Conservation (phyloP, 345 rosid genomes). For the Mercurialis annua region DNA sequence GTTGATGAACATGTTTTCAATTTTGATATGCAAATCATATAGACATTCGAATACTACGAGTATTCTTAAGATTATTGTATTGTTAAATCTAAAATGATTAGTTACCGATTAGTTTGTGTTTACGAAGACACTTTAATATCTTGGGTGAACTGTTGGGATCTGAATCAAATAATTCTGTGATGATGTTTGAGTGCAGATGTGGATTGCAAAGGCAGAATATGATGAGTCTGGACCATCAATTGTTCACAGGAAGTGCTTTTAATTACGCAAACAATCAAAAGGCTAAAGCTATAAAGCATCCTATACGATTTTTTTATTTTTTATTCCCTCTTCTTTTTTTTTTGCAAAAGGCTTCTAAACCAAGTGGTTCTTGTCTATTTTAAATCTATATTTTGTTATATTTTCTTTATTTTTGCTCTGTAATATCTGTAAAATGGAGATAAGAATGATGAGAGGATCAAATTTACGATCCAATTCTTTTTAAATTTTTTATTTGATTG, state of each 20-base stretch:
- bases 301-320: conserved; percentile 8
- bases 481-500: conserved; percentile 16
- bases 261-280: conserved; percentile 21
- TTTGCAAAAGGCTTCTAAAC: conserved; percentile 21
- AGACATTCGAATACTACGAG: too few species aligned
- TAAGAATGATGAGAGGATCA: conserved; percentile 18
- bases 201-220: conserved; percentile 67
- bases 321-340: background rate
- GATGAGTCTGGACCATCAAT: conserved; percentile 66
- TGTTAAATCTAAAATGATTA: background rate
- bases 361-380: conserved; percentile 21
- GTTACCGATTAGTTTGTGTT: too few species aligned
- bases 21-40: too few species aligned
- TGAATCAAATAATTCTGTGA: conserved; percentile 8
- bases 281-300: conserved; percentile 21
- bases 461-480: conserved; percentile 10
- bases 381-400: background rate
- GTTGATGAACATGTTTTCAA: too few species aligned
- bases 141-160: background rate
- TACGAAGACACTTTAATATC: background rate
- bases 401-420: conserved; percentile 10
- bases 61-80: too few species aligned
- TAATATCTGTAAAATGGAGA: conserved; percentile 17
- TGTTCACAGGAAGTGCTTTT: conserved; percentile 74
- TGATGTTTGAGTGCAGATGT: conserved; percentile 52